A percentile compares a stretch with the other conserved stretches of the same genome.
Conservation (phyloP, 2,329 filamentous ascomycete genomes). For the Pseudogymnoascus sp. region DNA sequence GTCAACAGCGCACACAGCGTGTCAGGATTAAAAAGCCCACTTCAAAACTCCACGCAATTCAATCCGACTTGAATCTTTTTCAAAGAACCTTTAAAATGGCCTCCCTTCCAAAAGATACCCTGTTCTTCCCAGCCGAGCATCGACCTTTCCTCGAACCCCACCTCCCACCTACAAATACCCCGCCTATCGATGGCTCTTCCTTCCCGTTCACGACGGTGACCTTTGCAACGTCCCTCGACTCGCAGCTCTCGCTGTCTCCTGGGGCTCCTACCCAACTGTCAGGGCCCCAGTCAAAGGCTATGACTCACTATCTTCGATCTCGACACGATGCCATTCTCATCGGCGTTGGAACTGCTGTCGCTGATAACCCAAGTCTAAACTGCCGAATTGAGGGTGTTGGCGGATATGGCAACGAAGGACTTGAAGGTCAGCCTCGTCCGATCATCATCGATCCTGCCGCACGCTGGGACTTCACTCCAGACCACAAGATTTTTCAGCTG, state of each 20-base stretch:
- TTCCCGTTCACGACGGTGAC: no score
- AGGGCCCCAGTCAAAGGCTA: conserved; percentile 73
- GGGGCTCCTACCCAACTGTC: conserved; percentile 79
- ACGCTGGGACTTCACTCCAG: conserved; percentile 56
- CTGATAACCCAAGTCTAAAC: conserved; percentile 80
- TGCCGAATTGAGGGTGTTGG: conserved; percentile 55
- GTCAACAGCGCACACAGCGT: no score
- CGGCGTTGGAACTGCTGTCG: conserved; percentile 73
- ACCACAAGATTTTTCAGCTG: conserved; percentile 58
- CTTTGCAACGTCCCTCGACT: not conserved
- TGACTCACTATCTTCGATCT: conserved; percentile 86
- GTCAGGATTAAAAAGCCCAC: no score
- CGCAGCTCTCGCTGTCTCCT: conserved; percentile 61
- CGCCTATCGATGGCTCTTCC: no score
- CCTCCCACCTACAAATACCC: no score
- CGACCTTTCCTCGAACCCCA: no score
- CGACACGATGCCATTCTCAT: conserved; percentile 78
- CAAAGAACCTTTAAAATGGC: no score
- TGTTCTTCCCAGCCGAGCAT: no score
- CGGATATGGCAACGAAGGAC: conserved; percentile 27
- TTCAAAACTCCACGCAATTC: no score
- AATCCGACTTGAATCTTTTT: no score
- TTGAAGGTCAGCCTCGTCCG: conserved; percentile 64
- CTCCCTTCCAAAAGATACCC: no score
- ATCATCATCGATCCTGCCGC: conserved; percentile 71